A percentile compares a stretch with the other conserved stretches of the same genome.
These are phyloP conservation scores for Gnaphalium uliginosum DNA, from an alignment of 129 eudicot species.

Conservation along the genomic window DNA sequence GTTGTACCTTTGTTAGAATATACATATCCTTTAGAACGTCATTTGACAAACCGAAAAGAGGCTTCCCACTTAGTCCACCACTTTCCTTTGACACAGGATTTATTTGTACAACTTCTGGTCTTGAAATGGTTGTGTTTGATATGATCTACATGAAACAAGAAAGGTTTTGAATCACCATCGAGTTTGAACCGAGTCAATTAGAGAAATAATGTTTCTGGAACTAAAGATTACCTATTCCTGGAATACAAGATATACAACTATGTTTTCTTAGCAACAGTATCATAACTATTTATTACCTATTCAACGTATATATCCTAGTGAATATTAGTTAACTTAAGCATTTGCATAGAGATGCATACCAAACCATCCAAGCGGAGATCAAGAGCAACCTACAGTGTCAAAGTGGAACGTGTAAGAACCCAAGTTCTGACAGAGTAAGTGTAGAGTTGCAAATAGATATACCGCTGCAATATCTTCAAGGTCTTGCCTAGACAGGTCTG, in stretches of 20 bases:
- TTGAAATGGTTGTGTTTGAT: conserved; percentile 88
- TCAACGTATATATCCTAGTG: neutral
- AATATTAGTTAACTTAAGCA: conserved; percentile 11
- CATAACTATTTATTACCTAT: conserved; percentile 1
- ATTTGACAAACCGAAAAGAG: conserved; percentile 77
- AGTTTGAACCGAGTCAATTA: conserved; percentile 11
- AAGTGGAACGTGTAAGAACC: conserved; percentile 27
- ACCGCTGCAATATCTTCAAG: conserved; percentile 99
- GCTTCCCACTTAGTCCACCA: conserved; percentile 99
- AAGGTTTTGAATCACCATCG: neutral
- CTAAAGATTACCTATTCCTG: neutral
- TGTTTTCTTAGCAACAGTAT: neutral
- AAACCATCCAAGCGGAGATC: conserved; percentile 91
- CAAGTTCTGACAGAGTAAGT: conserved; percentile 15
- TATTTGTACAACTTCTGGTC: conserved; percentile 62
- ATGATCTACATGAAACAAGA: conserved; percentile 63
- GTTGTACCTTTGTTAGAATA: conserved; percentile 77
- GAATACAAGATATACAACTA: conserved; percentile 8
- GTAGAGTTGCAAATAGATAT: conserved; percentile 24
- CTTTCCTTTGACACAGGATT: conserved; percentile 75
- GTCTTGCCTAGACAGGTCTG: conserved; percentile 94
- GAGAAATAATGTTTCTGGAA: neutral
- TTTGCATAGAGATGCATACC: conserved; percentile 48
- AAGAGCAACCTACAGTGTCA: conserved; percentile 78
- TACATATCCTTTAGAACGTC: conserved; percentile 79